Evolutionary conservation across 805 yeast species (phyloP), one percentile per base, ranked within the genome.

Genomic region (Metschnikowia rubicola): DNA sequence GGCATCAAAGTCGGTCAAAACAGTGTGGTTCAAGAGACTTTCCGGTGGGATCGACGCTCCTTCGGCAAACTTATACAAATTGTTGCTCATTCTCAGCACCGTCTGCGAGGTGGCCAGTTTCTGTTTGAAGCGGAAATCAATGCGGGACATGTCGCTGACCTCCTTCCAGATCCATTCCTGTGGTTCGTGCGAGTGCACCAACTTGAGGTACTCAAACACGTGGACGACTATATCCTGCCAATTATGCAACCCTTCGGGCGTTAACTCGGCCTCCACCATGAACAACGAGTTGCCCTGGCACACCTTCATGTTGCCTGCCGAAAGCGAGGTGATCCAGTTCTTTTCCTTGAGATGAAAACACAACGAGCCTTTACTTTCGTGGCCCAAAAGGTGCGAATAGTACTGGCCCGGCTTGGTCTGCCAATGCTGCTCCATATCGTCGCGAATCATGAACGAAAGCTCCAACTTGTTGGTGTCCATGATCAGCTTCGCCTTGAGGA

Each of bases 341-440:
- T 60, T 61, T 31, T 68, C 62, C 66, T 89, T 92, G 54, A 92
- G 77, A 53, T 74, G 77, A 46, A 83, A 78, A 32, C 89, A 72
- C 15, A 92, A 64, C 2, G 97, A 89, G 2, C 98, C 98, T 41
- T 83, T 75, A 40, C 94, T 87, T 68, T 92, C 99, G 65, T 92
- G 98, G 35, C 98, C 98, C 40, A 92, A 69, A 44, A 94, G 71
- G 64, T 94, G 97, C 17, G 91, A 80, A 54, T 71, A 77, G 65
- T 89, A 86, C 46, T 76, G 79, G 7, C 79, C 75, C 0, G 97
- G 96, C 55, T 81, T 81, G 21, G 77, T 75, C 44, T 78, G 77
- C 87, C 91, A 87, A 19, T 63, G 51, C 42, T 69, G 64, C 26
- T 77, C 78, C 43, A 79, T 78, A 54, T 84, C 83, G 59, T 87